Base-by-base conservation (phyloP, 305 asterid species). In the Salvia sclarea region DNA sequence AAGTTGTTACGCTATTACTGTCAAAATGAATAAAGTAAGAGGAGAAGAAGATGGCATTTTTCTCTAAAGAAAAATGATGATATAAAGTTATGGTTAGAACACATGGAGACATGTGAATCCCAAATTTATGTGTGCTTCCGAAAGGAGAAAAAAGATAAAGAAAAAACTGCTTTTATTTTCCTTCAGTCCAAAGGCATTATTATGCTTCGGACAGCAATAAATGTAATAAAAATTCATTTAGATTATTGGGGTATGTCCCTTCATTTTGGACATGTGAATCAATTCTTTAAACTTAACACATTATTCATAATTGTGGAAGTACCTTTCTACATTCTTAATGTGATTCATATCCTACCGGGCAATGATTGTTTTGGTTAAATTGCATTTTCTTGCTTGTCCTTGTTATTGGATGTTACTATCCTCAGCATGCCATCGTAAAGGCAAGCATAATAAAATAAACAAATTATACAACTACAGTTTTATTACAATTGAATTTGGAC, bases 41-140 rank as follows among this genome's bases (percentile, higher is more conserved):
- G 10, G 25, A 10, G 33, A 30, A 25, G 2, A 25, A 28, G 33
- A 28, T 28, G 33, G 33, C 5, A 28, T 28, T 28, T 28, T 28
- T 28, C 3, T 28, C 5, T 28, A 28, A 28, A 28, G 11, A 10
- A 38, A 38, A 38, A 49, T 24, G 35, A 16, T 8, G 62, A 18
- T 0, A 45, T 45, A 35, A 65, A 73, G 41, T 31, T 45, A 21
- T 6, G 54, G 43, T 43, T 16, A 2, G 64, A 64, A 65, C 68
- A 49, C 68, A 45, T 73, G 72, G 25, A 58, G 66, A 24, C 68
- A 73, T 9, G 73, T 58, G 68, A 24, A 35, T 21, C 45, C 37
- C 60, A 57, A 70, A 12, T 24, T 10, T 25, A 16, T 54, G 38
- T 52, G 8, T 62, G 48, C 12, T 17, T 49, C 49, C 30, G 10